These are phyloP conservation scores for Metarhizium album DNA, from an alignment of 2,329 filamentous ascomycete genomes.

Conservation along the genomic window DNA sequence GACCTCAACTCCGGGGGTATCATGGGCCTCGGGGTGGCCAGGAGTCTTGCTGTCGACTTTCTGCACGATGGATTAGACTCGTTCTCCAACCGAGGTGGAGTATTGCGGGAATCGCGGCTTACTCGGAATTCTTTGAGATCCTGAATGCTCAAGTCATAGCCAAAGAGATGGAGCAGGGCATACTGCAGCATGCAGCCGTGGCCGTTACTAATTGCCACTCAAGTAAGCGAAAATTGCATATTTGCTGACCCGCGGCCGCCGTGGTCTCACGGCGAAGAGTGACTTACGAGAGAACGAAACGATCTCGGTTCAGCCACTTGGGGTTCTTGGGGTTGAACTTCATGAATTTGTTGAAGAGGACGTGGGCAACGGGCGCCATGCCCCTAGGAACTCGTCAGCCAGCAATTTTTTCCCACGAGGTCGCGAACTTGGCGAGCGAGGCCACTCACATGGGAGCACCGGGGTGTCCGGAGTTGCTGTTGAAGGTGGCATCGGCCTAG, in stretches of 20 bases:
- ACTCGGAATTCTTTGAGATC: constrained; percentile 96
- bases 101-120: constrained; percentile 29
- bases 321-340: constrained; percentile 99
- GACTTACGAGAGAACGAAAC: constrained; percentile 97
- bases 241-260: background rate
- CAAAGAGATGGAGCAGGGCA: constrained; percentile 92
- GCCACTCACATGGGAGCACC: constrained; percentile 80
- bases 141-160: constrained; percentile 76
- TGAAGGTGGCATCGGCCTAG: constrained; percentile 92
- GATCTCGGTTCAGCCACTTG: constrained; percentile 91
- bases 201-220: constrained; percentile 59
- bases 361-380: constrained; percentile 91
- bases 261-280: background rate
- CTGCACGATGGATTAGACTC: constrained; percentile 18
- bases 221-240: constrained; percentile 3
- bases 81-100: background rate
- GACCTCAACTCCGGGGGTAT: constrained; percentile 94
- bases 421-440: background rate
- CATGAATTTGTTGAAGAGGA: constrained; percentile 98
- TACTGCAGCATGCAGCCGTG: constrained; percentile 99
- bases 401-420: constrained; percentile 1
- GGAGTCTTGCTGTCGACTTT: constrained; percentile 66
- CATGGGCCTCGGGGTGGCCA: constrained; percentile 91
- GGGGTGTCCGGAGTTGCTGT: constrained; percentile 95
- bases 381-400: constrained; percentile 39